phyloP scores from a whole-genome alignment of 2,329 filamentous ascomycete species.

The Immersiporthe knoxdaviesiana region DNA sequence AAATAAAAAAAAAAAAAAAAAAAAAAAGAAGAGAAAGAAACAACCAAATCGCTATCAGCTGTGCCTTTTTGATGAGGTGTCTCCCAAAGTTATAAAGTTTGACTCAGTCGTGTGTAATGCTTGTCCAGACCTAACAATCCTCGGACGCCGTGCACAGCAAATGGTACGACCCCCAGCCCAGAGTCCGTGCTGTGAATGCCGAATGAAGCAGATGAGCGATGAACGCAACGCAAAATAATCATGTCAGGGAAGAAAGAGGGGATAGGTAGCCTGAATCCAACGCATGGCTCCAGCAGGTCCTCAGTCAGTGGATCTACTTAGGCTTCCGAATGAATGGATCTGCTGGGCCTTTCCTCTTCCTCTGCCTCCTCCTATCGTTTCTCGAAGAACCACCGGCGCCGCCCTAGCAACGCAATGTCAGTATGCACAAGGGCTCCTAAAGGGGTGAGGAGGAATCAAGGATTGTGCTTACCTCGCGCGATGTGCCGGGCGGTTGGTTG shows the following conservation, averaged over 20 bases:
- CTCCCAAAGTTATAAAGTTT: neutral
- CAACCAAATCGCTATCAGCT: neutral
- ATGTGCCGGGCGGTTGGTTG: conserved; percentile 8
- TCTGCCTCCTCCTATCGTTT: conserved; percentile 11
- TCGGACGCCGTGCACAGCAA: conserved; percentile 1
- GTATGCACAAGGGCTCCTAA: neutral
- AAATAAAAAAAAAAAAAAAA: too few relatives aligned
- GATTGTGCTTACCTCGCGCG: conserved; percentile 15
- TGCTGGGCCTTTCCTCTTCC: conserved; percentile 44
- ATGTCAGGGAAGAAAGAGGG: too few relatives aligned
- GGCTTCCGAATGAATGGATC: conserved; percentile 51
- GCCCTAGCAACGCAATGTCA: neutral
- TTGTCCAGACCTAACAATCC: neutral
- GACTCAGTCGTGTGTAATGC: neutral
- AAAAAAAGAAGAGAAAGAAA: too few relatives aligned
- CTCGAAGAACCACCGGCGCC: neutral
- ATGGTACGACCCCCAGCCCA: neutral
- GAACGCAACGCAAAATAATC: neutral
- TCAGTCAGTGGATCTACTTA: conserved; percentile 31
- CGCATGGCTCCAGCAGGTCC: neutral
- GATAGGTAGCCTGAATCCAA: neutral
- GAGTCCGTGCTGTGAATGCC: neutral
- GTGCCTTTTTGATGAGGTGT: neutral
- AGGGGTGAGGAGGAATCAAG: too few relatives aligned
- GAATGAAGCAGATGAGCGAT: neutral